Evolutionary conservation across 371 early-diverging fungal species (phyloP).

Genomic region (Zopfochytrium polystomum): DNA sequence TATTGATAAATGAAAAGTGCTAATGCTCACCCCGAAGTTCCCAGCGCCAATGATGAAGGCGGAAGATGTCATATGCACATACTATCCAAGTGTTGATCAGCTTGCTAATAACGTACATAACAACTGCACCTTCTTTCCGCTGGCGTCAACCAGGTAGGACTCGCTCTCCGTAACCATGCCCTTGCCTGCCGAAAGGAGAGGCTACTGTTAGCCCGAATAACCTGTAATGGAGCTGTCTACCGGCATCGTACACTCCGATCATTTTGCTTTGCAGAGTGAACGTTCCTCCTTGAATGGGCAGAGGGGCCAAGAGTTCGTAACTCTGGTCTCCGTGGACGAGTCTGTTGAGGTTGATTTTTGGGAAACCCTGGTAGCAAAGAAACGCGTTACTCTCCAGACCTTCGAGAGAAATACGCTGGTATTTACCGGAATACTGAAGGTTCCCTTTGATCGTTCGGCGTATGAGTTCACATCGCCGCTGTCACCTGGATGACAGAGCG

Average conservation of each 20-base stretch:
- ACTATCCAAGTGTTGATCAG: too few species aligned
- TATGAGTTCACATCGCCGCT: constrained; percentile 62
- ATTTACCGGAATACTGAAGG: constrained; percentile 25
- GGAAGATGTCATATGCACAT: constrained; percentile 33
- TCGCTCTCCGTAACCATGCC: constrained; percentile 66
- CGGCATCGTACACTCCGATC: constrained; percentile 42
- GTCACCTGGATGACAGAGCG: constrained; percentile 25
- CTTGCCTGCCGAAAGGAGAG: constrained; percentile 63
- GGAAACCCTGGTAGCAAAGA: constrained; percentile 64
- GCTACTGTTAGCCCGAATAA: not conserved
- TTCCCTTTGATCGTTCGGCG: constrained; percentile 42
- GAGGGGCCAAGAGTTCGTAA: constrained; percentile 55
- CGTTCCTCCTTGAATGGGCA: constrained; percentile 58
- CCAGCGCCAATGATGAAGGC: constrained; percentile 47
- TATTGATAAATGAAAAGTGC: not conserved
- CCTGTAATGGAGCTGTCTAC: constrained; percentile 4
- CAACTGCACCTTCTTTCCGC: constrained; percentile 34
- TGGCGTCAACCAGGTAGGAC: constrained; percentile 53
- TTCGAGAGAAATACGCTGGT: not conserved
- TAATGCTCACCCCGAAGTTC: constrained; percentile 33
- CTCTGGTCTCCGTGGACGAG: constrained; percentile 73
- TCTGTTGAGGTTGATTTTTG: constrained; percentile 61
- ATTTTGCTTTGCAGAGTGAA: constrained; percentile 43
- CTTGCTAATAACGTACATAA: too few species aligned
- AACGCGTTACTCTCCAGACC: constrained; percentile 28